Percentiles rank a stretch among this genome's conserved stretches.
These are phyloP conservation scores for Geranium rotundifolium DNA, from an alignment of 345 rosid genomes.

Conservation along the genomic window DNA sequence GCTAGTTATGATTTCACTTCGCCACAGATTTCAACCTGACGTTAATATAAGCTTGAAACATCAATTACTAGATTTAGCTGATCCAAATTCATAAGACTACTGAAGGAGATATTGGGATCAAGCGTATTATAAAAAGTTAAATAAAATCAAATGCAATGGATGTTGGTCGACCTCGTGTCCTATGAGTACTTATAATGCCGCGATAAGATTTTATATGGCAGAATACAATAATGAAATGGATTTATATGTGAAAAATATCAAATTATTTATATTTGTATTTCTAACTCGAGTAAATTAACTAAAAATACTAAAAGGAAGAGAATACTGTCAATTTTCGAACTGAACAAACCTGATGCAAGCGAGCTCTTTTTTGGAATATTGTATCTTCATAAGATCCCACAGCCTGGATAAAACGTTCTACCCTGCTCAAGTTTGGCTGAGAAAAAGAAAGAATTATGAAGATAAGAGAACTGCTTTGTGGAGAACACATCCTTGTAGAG, in stretches of 20 bases:
- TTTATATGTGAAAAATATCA: background rate
- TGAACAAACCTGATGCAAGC: slow-evolving; percentile 43
- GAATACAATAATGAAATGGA: background rate
- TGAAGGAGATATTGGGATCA: background rate
- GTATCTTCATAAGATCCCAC: slow-evolving; percentile 74
- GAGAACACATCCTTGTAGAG: slow-evolving; percentile 8
- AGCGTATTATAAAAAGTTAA: no score
- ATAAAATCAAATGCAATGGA: no score
- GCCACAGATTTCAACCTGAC: background rate
- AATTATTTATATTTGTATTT: background rate
- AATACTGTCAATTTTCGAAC: background rate
- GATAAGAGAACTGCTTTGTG: background rate
- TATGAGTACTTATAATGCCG: no score
- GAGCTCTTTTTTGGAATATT: slow-evolving; percentile 81
- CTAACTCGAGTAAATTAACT: background rate
- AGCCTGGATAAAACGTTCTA: slow-evolving; percentile 83
- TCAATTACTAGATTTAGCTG: background rate
- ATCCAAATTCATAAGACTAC: background rate
- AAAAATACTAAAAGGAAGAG: background rate
- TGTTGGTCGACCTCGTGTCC: no score
- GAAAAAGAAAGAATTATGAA: slow-evolving; percentile 10
- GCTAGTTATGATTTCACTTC: background rate
- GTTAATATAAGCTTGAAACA: background rate
- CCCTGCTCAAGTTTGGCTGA: slow-evolving; percentile 62
- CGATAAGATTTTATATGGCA: background rate